Percentiles rank a stretch among this genome's conserved stretches.
Conservation (phyloP, 495 filamentous ascomycete species). For the Opeltia flavorubescens region DNA sequence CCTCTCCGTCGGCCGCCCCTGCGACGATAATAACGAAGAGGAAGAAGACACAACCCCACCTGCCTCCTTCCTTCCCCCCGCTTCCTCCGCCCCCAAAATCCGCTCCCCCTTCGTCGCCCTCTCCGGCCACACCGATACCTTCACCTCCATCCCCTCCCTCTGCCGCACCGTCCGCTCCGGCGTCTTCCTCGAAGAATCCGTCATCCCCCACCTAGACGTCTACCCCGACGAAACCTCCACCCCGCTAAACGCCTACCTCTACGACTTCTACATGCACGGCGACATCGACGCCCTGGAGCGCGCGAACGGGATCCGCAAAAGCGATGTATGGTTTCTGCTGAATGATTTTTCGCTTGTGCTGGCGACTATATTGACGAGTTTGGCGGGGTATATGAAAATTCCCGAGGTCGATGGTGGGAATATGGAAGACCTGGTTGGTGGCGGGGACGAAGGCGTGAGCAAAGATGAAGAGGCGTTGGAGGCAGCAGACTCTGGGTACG, state of each 20-base stretch:
- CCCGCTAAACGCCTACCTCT: constrained; percentile 56
- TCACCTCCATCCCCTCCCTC: constrained; percentile 46
- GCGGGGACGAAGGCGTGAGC: constrained; percentile 18
- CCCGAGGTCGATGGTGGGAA: constrained; percentile 27
- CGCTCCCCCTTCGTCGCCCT: constrained; percentile 57
- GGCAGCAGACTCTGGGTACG: constrained; percentile 7
- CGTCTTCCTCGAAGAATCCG: constrained; percentile 58
- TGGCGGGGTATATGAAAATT: constrained; percentile 37
- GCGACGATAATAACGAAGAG: constrained; percentile 1
- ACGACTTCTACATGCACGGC: constrained; percentile 64
- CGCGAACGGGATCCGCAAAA: constrained; percentile 44
- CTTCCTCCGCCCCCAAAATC: constrained; percentile 23
- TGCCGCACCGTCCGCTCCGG: constrained; percentile 45
- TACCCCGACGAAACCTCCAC: constrained; percentile 33
- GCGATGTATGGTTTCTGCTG: constrained; percentile 53
- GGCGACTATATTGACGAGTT: constrained; percentile 45
- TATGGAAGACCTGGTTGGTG: constrained; percentile 20
- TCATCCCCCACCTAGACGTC: constrained; percentile 49
- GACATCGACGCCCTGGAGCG: constrained; percentile 36
- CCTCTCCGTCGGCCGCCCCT: constrained; percentile 25
- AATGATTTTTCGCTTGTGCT: constrained; percentile 60
- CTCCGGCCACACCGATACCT: constrained; percentile 50
- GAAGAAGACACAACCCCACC: not conserved
- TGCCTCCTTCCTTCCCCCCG: constrained; percentile 4
- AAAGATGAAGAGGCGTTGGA: constrained; percentile 20